phyloP scores from a whole-genome alignment of 2,329 filamentous ascomycete genomes.

The Eutypa lata region DNA sequence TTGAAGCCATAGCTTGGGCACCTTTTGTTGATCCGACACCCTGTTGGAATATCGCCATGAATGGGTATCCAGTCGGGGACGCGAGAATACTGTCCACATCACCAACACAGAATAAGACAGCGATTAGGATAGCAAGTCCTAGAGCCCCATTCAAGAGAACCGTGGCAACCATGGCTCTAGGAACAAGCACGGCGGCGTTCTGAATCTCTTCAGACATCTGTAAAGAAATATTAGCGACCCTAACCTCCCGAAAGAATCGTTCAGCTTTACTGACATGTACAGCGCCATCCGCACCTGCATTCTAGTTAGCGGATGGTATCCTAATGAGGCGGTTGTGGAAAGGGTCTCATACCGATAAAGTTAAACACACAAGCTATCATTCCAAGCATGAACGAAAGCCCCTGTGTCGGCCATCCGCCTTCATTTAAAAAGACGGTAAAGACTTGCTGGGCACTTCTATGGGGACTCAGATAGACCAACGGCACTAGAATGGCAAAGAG shows the following conservation, averaged over 20 bases:
- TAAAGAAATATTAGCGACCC: constrained; percentile 6
- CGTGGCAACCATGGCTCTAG: constrained; percentile 12
- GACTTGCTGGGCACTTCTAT: constrained; percentile 22
- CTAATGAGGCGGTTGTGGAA: too few species aligned
- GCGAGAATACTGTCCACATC: constrained; percentile 14
- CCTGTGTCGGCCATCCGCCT: constrained; percentile 19
- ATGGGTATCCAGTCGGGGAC: constrained; percentile 15
- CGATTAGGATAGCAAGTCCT: constrained; percentile 14
- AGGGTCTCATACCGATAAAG: constrained; percentile 15
- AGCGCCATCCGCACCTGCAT: too few species aligned
- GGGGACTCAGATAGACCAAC: constrained; percentile 27
- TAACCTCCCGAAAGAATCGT: too few species aligned
- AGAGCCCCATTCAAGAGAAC: constrained; percentile 12
- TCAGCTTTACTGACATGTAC: too few species aligned
- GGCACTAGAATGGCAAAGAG: constrained; percentile 41
- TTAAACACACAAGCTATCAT: constrained; percentile 16
- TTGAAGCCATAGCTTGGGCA: constrained; percentile 11
- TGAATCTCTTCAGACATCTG: constrained; percentile 18
- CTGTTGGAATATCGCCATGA: constrained; percentile 13
- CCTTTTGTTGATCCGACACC: too few species aligned
- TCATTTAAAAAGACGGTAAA: constrained; percentile 25
- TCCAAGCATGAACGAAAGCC: constrained; percentile 15
- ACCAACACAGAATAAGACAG: constrained; percentile 13
- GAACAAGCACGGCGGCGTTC: constrained; percentile 12
- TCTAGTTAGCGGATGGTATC: too few species aligned